Evolutionary conservation across 768 basidiomycete genomes (phyloP).

Genomic region (Auriscalpium microsporum): DNA sequence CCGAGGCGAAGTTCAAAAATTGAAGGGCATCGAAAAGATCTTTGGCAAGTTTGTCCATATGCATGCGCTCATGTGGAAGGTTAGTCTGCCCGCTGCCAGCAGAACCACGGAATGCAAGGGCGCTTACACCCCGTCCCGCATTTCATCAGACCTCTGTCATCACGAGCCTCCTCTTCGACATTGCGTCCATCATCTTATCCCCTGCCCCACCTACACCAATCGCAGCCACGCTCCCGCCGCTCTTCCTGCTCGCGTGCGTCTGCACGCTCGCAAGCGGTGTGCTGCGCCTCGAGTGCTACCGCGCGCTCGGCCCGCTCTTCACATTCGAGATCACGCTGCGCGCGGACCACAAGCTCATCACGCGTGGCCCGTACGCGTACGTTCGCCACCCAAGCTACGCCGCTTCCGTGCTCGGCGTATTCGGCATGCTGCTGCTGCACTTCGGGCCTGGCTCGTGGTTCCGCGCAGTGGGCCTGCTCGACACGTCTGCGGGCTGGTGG

Average conservation of each 20-base stretch:
- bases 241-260: slow-evolving; percentile 7
- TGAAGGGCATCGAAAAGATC: slow-evolving; percentile 7
- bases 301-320: slow-evolving; percentile 11
- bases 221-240: background rate
- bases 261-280: slow-evolving; percentile 3
- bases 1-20: slow-evolving; percentile 3
- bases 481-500: background rate
- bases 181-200: background rate
- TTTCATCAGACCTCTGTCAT: slow-evolving; percentile 5
- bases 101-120: background rate
- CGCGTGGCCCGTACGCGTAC: slow-evolving; percentile 14
- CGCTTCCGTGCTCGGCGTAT: slow-evolving; percentile 11
- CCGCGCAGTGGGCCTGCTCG: slow-evolving; percentile 4
- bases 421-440: slow-evolving; percentile 9
- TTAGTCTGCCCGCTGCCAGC: background rate
- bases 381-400: slow-evolving; percentile 20
- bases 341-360: slow-evolving; percentile 16
- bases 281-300: slow-evolving; percentile 11
- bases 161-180: background rate
- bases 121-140: background rate
- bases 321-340: slow-evolving; percentile 15
- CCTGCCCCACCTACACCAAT: background rate
- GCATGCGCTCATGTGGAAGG: slow-evolving; percentile 14
- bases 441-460: slow-evolving; percentile 15
- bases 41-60: slow-evolving; percentile 10